Evolutionary conservation across 805 yeast species (phyloP).

Genomic region (Yarrowia porcina): DNA sequence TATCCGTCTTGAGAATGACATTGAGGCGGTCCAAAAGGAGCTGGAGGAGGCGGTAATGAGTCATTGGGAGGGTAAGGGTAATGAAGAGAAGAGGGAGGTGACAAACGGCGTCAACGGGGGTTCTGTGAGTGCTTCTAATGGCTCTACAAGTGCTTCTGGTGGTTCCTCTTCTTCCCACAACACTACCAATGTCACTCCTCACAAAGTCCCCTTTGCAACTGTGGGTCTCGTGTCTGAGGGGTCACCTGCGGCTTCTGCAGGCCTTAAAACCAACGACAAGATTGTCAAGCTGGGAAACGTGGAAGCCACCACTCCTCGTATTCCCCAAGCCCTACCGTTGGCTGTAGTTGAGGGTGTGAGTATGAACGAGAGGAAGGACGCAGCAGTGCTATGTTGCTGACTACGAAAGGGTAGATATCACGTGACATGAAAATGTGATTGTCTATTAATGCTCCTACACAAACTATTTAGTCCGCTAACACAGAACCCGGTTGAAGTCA

Average conservation of each 20-base stretch:
- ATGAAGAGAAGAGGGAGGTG: neutral
- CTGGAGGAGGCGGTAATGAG: constrained; percentile 48
- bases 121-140: neutral
- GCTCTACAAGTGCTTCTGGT: neutral
- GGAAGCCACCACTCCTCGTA: constrained; percentile 49
- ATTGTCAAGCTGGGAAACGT: constrained; percentile 54
- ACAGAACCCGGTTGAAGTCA: constrained; percentile 10
- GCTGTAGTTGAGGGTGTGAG: constrained; percentile 17
- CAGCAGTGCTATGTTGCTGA: too few relatives aligned
- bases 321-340: neutral
- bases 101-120: neutral
- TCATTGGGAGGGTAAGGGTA: constrained; percentile 34
- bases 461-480: too few relatives aligned
- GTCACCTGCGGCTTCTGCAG: constrained; percentile 59
- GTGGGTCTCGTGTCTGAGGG: constrained; percentile 48
- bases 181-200: neutral
- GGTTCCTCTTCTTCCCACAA: neutral
- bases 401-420: too few relatives aligned
- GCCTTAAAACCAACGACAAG: constrained; percentile 54
- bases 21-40: constrained; percentile 46
- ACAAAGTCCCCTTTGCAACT: constrained; percentile 34
- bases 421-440: too few relatives aligned
- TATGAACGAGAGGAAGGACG: too few relatives aligned
- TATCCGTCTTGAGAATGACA: constrained; percentile 68
- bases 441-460: too few relatives aligned